Evolutionary conservation across 2,329 filamentous ascomycete genomes (phyloP).

Genomic region (Pseudopithomyces maydicus): DNA sequence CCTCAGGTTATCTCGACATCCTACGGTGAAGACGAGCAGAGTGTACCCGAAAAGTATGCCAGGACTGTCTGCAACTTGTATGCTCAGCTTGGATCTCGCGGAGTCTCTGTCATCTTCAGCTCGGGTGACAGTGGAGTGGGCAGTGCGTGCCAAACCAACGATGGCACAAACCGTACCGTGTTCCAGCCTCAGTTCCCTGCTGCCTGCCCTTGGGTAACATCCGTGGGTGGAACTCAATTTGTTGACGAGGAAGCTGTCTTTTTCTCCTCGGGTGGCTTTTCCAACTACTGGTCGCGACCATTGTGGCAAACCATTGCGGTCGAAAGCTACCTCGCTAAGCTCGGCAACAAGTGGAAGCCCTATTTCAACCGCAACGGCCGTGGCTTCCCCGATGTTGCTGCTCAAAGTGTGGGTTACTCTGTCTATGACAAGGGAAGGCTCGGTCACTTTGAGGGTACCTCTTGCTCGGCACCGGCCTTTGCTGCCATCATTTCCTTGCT

Average conservation of each 20-base stretch:
- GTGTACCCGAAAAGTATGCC: slow-evolving; percentile 65
- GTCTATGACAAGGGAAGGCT: slow-evolving; percentile 49
- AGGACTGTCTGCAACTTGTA: slow-evolving; percentile 66
- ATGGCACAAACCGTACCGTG: slow-evolving; percentile 59
- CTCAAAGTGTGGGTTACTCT: slow-evolving; percentile 52
- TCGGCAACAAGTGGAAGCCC: slow-evolving; percentile 50
- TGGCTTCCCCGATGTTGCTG: slow-evolving; percentile 67
- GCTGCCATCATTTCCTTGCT: slow-evolving; percentile 63
- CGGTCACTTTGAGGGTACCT: slow-evolving; percentile 48
- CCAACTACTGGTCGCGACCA: slow-evolving; percentile 54
- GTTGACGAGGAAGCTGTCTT: slow-evolving; percentile 50
- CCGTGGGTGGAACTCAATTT: slow-evolving; percentile 64
- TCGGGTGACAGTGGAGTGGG: slow-evolving; percentile 67
- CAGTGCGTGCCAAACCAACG: slow-evolving; percentile 59
- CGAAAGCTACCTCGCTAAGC: slow-evolving; percentile 48
- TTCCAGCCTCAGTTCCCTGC: slow-evolving; percentile 69
- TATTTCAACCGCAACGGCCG: slow-evolving; percentile 61
- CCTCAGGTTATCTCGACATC: slow-evolving; percentile 68
- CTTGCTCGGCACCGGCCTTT: slow-evolving; percentile 62
- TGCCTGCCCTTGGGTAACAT: slow-evolving; percentile 70
- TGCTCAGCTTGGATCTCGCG: slow-evolving; percentile 67
- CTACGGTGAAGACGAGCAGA: slow-evolving; percentile 71
- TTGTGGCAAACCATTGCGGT: slow-evolving; percentile 54
- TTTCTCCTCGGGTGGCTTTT: slow-evolving; percentile 58
- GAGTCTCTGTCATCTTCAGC: slow-evolving; percentile 65